Evolutionary conservation across 768 basidiomycete species (phyloP), one percentile per base, ranked within the genome.

Genomic region (Hygrocybe coccinea): DNA sequence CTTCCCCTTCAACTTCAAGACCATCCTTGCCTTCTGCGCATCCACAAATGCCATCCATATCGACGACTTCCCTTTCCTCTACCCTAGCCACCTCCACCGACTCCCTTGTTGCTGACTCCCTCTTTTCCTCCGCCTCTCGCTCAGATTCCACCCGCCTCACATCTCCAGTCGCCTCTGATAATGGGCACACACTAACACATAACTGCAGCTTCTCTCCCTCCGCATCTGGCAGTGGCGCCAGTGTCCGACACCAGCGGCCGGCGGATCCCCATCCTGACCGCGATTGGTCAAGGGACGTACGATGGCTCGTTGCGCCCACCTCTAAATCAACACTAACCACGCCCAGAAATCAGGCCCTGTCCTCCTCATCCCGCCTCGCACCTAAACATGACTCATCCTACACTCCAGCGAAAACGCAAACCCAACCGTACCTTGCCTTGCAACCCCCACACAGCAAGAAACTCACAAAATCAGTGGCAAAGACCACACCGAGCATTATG

Each of bases 221-320:
- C 45, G 47, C 63, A 44, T 29, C 29, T 8, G 8, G 29, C 29
- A 55, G 55, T 37, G 4, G 44, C 25, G 51, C 59, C 57, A 52
- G 54, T 12, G 56, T 50, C 17, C 39, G 17, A 12, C 51, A 52
- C 60, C 66, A 55, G 67, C 71, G 36, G 59, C 66, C 52, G 70
- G 72, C 15, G 75, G 76, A 64, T 29, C 29, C 29, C 8, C 29
- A 4, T 29, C 78, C 77, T 3, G 79, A 82, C 62, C 76, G 82
- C 51, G 80, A 85, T 60, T 88, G 85, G 87, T 79, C 82, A 11
- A 80, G 77, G 58, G 86, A 88, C 49, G 79, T 86, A 15, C 77
- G 83, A 34, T 86, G 82, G 83, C 79, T 89, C 29, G 78, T 50
- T 65, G 79, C 37, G 48, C 59, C 36, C 50, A 56, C 15, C 53